A percentile compares a stretch with the other conserved stretches of the same genome.
phyloP scores from a whole-genome alignment of 805 yeast species.

The Pichia deserticola region DNA sequence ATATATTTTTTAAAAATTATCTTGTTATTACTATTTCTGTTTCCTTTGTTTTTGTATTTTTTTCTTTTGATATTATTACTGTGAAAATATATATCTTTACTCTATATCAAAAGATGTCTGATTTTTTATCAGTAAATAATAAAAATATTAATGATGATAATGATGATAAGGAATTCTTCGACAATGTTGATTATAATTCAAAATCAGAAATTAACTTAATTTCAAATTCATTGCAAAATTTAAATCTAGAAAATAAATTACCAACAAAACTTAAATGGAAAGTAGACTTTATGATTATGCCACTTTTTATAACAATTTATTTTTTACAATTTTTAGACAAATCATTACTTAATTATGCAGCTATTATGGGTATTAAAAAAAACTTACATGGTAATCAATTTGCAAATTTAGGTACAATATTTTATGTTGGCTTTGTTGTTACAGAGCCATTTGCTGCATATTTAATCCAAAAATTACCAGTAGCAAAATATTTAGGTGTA shows the following conservation, averaged over 20 bases:
- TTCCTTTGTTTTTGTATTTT: too few species aligned
- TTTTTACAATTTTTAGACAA: conserved; percentile 34
- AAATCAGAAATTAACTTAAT: too few species aligned
- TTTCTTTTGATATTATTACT: too few species aligned
- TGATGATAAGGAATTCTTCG: too few species aligned
- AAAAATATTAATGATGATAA: too few species aligned
- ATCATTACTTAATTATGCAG: conserved; percentile 52
- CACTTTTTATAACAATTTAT: conserved; percentile 6
- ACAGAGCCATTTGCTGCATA: conserved; percentile 39
- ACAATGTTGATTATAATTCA: too few species aligned
- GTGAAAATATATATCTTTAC: too few species aligned
- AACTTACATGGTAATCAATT: conserved; percentile 7
- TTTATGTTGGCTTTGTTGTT: conserved; percentile 40
- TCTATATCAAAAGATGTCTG: too few species aligned
- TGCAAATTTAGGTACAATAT: conserved; percentile 30
- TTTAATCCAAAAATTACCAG: conserved; percentile 31
- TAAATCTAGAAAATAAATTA: not conserved
- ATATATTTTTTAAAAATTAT: too few species aligned
- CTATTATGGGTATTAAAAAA: conserved; percentile 41
- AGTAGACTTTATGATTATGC: conserved; percentile 8
- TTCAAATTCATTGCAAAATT: too few species aligned
- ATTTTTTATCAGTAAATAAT: too few species aligned
- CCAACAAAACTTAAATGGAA: conserved; percentile 8
- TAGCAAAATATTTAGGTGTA: conserved; percentile 24
- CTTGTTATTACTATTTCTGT: too few species aligned